Evolutionary conservation across 2,329 filamentous ascomycete genomes (phyloP).

Genomic region (Exophiala alcalophila): DNA sequence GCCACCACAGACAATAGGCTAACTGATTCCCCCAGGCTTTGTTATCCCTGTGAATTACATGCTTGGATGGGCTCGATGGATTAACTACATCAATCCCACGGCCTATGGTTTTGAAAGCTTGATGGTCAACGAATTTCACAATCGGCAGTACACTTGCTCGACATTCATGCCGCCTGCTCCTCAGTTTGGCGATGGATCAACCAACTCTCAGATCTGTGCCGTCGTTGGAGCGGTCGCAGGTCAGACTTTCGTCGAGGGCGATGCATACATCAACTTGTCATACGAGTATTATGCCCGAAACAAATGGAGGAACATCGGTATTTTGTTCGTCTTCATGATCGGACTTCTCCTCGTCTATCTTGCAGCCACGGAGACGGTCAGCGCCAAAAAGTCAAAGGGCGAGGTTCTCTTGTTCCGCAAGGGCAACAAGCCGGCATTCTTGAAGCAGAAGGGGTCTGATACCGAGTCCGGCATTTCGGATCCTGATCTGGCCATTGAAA

Average conservation of each 20-base stretch:
- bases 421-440: conserved; percentile 56
- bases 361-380: conserved; percentile 58
- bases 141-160: conserved; percentile 56
- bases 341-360: conserved; percentile 63
- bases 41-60: conserved; percentile 59
- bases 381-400: conserved; percentile 71
- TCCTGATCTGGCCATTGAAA: conserved; percentile 12
- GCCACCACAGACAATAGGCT: too few relatives aligned
- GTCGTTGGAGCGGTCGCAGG: conserved; percentile 58
- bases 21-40: conserved; percentile 58
- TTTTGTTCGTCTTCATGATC: conserved; percentile 63
- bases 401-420: conserved; percentile 73
- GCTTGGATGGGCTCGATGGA: conserved; percentile 65
- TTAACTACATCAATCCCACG: conserved; percentile 64
- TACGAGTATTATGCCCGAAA: conserved; percentile 57
- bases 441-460: conserved; percentile 12
- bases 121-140: conserved; percentile 57
- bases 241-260: conserved; percentile 52
- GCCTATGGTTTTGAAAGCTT: conserved; percentile 65
- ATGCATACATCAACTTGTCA: conserved; percentile 56
- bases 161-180: conserved; percentile 45
- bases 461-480: conserved; percentile 11
- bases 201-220: conserved; percentile 70
- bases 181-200: conserved; percentile 49
- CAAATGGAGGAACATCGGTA: conserved; percentile 69